Evolutionary conservation across 164 flowering plant genomes (phyloP).

Genomic region (Magnolia changhungtana): DNA sequence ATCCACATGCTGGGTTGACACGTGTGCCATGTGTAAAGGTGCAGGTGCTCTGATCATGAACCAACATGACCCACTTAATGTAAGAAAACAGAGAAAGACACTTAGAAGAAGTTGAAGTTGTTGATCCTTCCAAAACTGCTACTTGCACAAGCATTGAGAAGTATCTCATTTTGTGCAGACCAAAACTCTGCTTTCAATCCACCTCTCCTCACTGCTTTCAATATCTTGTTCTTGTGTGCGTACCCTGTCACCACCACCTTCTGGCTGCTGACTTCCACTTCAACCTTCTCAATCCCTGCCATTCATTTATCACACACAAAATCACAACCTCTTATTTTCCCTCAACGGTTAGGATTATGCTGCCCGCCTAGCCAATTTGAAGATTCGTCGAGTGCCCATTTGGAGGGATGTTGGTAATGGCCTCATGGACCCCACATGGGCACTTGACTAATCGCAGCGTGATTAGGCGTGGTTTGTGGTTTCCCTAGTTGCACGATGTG

Average conservation of each 20-base stretch:
- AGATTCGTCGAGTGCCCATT: no score
- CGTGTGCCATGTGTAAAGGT: no score
- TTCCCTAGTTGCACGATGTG: no score
- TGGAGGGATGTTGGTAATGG: no score
- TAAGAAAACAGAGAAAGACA: not conserved
- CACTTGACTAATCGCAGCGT: no score
- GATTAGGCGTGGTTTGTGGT: no score
- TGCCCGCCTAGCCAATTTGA: no score
- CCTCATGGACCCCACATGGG: no score
- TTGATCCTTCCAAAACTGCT: slow-evolving; percentile 34
- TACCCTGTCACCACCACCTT: slow-evolving; percentile 59
- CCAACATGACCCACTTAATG: not conserved
- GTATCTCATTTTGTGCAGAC: slow-evolving; percentile 56
- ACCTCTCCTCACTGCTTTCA: slow-evolving; percentile 53
- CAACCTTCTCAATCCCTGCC: slow-evolving; percentile 64
- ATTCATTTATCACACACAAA: not conserved
- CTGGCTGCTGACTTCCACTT: slow-evolving; percentile 53
- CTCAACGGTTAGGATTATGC: no score
- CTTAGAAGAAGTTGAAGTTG: slow-evolving; percentile 47
- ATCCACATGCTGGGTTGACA: no score
- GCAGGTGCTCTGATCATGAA: not conserved
- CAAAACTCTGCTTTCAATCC: slow-evolving; percentile 68
- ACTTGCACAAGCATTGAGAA: slow-evolving; percentile 50
- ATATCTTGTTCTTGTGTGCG: slow-evolving; percentile 51
- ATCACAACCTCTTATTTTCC: no score